Evolutionary conservation across 176 grass and related monocot genomes (phyloP).

Genomic region (Cenchrus americanus): DNA sequence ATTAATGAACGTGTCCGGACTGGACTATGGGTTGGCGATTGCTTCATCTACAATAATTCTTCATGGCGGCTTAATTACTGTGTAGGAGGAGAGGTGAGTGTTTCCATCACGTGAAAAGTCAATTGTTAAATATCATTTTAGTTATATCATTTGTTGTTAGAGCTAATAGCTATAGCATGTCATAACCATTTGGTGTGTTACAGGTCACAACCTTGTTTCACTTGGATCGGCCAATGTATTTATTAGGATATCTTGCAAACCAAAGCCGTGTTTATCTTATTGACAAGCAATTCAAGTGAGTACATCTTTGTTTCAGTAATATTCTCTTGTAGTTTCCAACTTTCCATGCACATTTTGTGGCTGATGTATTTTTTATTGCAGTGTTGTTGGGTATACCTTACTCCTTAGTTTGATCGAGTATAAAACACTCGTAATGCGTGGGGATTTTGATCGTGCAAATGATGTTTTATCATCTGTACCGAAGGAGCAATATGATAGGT

Average conservation of each 20-base stretch:
- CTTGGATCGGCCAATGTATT: conserved; percentile 96
- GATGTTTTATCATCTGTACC: conserved; percentile 88
- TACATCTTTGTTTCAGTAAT: conserved; percentile 41
- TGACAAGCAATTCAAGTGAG: conserved; percentile 97
- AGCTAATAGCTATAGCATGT: conserved; percentile 15
- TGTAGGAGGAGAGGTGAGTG: conserved; percentile 90
- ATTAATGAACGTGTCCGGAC: conserved; percentile 95
- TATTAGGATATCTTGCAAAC: conserved; percentile 96
- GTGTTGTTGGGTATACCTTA: conserved; percentile 97
- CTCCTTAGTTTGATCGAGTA: conserved; percentile 98
- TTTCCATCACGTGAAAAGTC: not conserved
- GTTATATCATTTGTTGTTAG: conserved; percentile 5
- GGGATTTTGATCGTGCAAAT: conserved; percentile 80
- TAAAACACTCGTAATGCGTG: conserved; percentile 98
- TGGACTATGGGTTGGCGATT: conserved; percentile 98
- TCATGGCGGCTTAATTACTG: conserved; percentile 94
- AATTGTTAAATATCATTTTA: not conserved
- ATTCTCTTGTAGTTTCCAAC: not conserved
- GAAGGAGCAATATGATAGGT: conserved; percentile 98
- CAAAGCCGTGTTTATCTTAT: conserved; percentile 99
- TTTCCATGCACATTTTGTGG: conserved; percentile 33
- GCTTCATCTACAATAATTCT: conserved; percentile 99
- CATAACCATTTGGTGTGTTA: conserved; percentile 33
- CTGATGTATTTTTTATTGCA: conserved; percentile 57
- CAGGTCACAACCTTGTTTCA: conserved; percentile 99